These are phyloP conservation scores for Picochlorum sp. DNA, from an alignment of 139 green algal species.

Conservation along the genomic window DNA sequence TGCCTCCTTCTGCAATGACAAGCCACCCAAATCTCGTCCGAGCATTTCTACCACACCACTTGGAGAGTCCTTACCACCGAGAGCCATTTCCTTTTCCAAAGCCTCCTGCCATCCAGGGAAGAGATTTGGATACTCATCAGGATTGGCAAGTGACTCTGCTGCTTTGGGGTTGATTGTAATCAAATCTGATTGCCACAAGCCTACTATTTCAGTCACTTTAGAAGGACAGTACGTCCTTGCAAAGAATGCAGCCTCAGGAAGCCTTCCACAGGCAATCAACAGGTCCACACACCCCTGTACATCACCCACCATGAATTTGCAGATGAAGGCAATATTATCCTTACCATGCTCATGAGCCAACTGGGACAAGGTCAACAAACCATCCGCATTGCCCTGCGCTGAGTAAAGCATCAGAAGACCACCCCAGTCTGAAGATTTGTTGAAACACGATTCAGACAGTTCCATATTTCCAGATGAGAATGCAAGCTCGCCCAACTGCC, in stretches of 20 bases:
- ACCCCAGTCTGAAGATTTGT: conserved; percentile 64
- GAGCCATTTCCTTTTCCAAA: conserved; percentile 50
- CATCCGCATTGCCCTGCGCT: conserved; percentile 24
- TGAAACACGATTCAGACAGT: conserved; percentile 64
- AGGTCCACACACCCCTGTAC: conserved; percentile 75
- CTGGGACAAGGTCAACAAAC: conserved; percentile 30
- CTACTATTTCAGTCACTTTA: conserved; percentile 59
- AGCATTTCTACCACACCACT: background rate
- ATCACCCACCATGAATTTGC: conserved; percentile 72
- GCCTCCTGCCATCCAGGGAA: conserved; percentile 86
- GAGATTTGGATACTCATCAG: conserved; percentile 89
- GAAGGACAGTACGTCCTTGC: conserved; percentile 82
- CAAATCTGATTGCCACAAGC: conserved; percentile 86
- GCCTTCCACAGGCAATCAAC: conserved; percentile 51
- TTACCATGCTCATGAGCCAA: conserved; percentile 31
- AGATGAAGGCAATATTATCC: conserved; percentile 48
- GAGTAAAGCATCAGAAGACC: conserved; percentile 81
- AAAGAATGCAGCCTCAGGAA: conserved; percentile 95
- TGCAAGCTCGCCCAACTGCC: conserved; percentile 86
- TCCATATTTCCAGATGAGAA: conserved; percentile 54
- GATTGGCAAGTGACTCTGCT: conserved; percentile 91
- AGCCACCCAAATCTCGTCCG: background rate
- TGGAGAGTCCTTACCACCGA: background rate
- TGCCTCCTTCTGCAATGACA: background rate
- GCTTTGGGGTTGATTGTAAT: conserved; percentile 88